phyloP scores from a whole-genome alignment of 1,284 basidiomycete genomes.

The Kalmanozyma brasiliensis region DNA sequence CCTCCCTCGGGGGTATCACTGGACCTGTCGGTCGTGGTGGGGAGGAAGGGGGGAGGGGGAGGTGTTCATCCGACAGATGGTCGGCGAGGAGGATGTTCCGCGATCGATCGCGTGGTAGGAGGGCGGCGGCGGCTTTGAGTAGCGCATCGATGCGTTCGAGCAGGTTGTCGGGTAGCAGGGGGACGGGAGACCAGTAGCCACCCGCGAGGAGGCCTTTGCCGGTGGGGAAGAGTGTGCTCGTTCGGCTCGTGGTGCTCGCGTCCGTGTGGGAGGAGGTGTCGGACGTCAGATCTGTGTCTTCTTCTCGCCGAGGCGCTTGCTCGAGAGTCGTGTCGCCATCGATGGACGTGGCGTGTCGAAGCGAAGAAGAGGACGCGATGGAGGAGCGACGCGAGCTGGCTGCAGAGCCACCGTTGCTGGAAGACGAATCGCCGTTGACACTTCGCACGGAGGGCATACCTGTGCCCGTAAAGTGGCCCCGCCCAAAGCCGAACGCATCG shows the following conservation, averaged over 20 bases:
- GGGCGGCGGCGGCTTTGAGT: slow-evolving; percentile 24
- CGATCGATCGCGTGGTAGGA: slow-evolving; percentile 14
- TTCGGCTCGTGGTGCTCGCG: slow-evolving; percentile 16
- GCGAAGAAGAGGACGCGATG: slow-evolving; percentile 12
- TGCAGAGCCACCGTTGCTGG: slow-evolving; percentile 11
- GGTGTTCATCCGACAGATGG: slow-evolving; percentile 20
- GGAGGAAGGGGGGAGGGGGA: neutral
- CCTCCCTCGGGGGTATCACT: slow-evolving; percentile 33
- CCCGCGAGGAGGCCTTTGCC: slow-evolving; percentile 59
- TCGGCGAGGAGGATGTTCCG: slow-evolving; percentile 30
- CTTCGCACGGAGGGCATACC: slow-evolving; percentile 53
- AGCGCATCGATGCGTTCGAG: slow-evolving; percentile 45
- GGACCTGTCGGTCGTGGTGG: slow-evolving; percentile 10
- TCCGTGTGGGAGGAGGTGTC: slow-evolving; percentile 27
- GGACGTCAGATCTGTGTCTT: slow-evolving; percentile 22
- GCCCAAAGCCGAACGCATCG: slow-evolving; percentile 70
- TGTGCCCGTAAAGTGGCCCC: slow-evolving; percentile 61
- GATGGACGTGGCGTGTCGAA: neutral
- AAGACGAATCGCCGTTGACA: slow-evolving; percentile 24
- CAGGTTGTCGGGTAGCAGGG: slow-evolving; percentile 51
- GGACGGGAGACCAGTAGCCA: slow-evolving; percentile 56
- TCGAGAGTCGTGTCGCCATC: neutral
- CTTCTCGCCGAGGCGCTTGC: neutral
- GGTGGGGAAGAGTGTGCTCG: slow-evolving; percentile 51
- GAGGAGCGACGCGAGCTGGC: slow-evolving; percentile 28